These are phyloP conservation scores for Ramalina intermedia DNA, from an alignment of 495 filamentous ascomycete species.

Conservation along the genomic window DNA sequence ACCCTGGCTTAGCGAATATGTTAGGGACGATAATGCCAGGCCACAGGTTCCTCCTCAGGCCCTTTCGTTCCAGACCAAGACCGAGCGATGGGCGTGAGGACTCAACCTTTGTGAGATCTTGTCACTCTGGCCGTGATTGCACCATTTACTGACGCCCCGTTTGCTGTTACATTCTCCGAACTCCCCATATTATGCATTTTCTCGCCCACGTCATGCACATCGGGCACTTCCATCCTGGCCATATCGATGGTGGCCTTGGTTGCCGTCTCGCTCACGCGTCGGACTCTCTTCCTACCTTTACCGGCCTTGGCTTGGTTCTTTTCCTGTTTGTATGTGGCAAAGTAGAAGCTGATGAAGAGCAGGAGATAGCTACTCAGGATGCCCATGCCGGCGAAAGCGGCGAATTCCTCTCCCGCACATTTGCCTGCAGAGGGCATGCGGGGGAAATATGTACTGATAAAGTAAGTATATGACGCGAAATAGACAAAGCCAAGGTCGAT, in stretches of 20 bases:
- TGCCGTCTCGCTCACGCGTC: slow-evolving; percentile 37
- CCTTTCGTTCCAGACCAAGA: no score
- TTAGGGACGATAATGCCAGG: background rate
- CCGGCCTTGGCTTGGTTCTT: slow-evolving; percentile 49
- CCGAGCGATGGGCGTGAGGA: no score
- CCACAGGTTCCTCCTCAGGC: background rate
- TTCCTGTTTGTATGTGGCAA: slow-evolving; percentile 68
- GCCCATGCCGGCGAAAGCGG: slow-evolving; percentile 81
- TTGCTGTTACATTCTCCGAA: background rate
- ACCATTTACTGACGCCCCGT: slow-evolving; percentile 7
- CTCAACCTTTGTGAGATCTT: slow-evolving; percentile 12
- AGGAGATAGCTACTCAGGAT: slow-evolving; percentile 89
- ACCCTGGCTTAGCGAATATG: background rate
- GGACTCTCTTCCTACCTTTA: slow-evolving; percentile 18
- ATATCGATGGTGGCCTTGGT: slow-evolving; percentile 39
- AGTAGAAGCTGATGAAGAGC: slow-evolving; percentile 98
- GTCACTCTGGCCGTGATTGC: slow-evolving; percentile 10
- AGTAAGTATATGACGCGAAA: slow-evolving; percentile 91
- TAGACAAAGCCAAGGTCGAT: slow-evolving; percentile 57
- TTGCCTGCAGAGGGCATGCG: slow-evolving; percentile 67
- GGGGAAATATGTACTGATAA: slow-evolving; percentile 81
- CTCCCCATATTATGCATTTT: slow-evolving; percentile 2
- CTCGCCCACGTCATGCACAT: slow-evolving; percentile 15
- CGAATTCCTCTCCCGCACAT: slow-evolving; percentile 95
- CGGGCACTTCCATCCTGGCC: slow-evolving; percentile 35